phyloP scores from a whole-genome alignment of 805 yeast species.

The Pichia californica region DNA sequence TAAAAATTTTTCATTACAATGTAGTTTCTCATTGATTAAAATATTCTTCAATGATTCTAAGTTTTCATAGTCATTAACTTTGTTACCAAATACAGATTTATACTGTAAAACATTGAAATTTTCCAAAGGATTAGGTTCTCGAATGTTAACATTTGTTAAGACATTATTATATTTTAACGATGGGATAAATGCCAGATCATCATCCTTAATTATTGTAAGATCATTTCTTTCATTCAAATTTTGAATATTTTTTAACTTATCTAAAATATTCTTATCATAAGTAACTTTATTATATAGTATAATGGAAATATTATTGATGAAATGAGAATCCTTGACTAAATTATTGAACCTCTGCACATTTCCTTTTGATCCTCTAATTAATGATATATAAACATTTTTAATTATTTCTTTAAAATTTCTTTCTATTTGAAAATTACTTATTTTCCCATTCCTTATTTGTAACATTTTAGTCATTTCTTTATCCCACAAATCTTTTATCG shows the following conservation, averaged over 20 bases:
- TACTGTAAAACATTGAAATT: conserved; percentile 11
- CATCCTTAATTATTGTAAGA: conserved; percentile 19
- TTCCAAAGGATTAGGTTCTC: conserved; percentile 1
- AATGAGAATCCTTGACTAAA: conserved; percentile 7
- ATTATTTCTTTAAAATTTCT: conserved; percentile 15
- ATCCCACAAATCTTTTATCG: conserved; percentile 13
- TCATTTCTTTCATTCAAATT: conserved; percentile 16
- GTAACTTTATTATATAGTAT: conserved; percentile 5
- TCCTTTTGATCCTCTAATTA: conserved; percentile 5
- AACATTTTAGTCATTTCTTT: conserved; percentile 13
- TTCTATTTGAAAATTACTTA: conserved; percentile 5
- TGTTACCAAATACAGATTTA: conserved; percentile 17
- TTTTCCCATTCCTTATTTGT: not conserved
- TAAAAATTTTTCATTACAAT: conserved; percentile 13
- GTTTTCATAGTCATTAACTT: conserved; percentile 16
- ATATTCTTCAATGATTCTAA: conserved; percentile 12
- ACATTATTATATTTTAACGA: conserved; percentile 12
- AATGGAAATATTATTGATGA: conserved; percentile 8
- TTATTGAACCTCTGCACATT: conserved; percentile 9
- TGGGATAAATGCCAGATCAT: conserved; percentile 18
- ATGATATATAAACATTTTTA: conserved; percentile 18
- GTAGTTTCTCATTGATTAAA: conserved; percentile 3
- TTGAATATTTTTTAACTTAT: conserved; percentile 12
- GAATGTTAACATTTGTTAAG: conserved; percentile 3
- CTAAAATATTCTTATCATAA: conserved; percentile 7